phyloP scores from a whole-genome alignment of 129 eudicot genomes.

The Flaveria robusta region DNA sequence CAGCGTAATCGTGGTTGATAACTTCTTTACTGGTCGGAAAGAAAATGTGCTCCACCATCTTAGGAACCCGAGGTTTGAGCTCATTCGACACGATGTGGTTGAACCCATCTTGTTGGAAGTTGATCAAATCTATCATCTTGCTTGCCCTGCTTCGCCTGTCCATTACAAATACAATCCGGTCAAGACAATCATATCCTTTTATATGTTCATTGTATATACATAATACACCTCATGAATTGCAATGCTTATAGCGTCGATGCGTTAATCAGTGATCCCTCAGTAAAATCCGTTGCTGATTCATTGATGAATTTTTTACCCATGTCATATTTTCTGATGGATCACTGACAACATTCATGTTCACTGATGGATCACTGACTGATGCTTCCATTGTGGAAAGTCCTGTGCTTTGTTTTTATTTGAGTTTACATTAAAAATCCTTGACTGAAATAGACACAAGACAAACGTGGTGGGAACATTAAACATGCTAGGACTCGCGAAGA shows the following conservation, averaged over 20 bases:
- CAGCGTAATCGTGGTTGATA: constrained; percentile 73
- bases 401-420: too few species aligned
- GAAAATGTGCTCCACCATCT: constrained; percentile 67
- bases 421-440: constrained; percentile 27
- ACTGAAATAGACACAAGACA: constrained; percentile 56
- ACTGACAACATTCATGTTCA: too few species aligned
- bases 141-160: constrained; percentile 93
- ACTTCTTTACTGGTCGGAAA: constrained; percentile 77
- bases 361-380: too few species aligned
- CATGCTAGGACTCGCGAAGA: constrained; percentile 77
- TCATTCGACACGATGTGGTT: constrained; percentile 81
- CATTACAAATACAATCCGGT: constrained; percentile 85
- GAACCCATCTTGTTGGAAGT: constrained; percentile 86
- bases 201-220: too few species aligned
- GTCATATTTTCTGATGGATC: too few species aligned
- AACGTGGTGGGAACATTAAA: constrained; percentile 77
- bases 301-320: too few species aligned
- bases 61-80: constrained; percentile 67
- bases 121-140: constrained; percentile 85
- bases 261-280: too few species aligned
- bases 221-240: too few species aligned
- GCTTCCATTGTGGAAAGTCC: too few species aligned
- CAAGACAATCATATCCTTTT: constrained; percentile 91
- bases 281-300: too few species aligned
- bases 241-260: too few species aligned